Conservation (phyloP, 345 rosid species). For the Eucalyptus cloeziana region DNA sequence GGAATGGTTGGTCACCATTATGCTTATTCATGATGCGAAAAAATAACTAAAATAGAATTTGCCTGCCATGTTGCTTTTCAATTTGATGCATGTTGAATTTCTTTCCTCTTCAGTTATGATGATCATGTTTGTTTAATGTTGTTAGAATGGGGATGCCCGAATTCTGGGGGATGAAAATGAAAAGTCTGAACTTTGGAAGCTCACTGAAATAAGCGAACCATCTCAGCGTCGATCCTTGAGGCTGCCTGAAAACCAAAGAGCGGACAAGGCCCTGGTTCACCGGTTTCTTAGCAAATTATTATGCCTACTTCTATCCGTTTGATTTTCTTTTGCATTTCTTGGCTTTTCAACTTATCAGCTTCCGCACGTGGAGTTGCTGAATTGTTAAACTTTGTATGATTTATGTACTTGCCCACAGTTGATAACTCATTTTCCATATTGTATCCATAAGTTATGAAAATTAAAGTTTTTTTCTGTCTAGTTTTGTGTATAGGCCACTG, state of each 20-base stretch:
- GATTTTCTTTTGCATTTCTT: not conserved
- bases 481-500: not conserved
- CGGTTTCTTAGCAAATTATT: not conserved
- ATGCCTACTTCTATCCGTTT: not conserved
- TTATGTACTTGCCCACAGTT: not conserved
- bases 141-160: conserved; percentile 84
- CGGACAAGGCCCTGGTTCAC: conserved; percentile 25
- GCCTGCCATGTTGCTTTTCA: not conserved
- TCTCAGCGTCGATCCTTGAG: conserved; percentile 79
- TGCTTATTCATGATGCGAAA: not conserved
- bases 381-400: not conserved
- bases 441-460: not conserved
- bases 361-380: not conserved
- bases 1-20: conserved; percentile 53
- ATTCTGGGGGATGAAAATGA: conserved; percentile 77
- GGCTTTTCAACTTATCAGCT: not conserved
- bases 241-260: conserved; percentile 81
- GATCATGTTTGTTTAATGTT: not conserved
- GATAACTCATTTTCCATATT: not conserved
- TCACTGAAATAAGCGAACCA: conserved; percentile 77
- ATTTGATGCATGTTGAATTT: not conserved
- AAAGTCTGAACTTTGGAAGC: conserved; percentile 93
- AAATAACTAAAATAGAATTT: not conserved
- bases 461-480: not conserved
- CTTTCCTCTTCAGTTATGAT: not conserved